phyloP scores from a whole-genome alignment of 495 filamentous ascomycete genomes.

The Penicillium crystallinum region DNA sequence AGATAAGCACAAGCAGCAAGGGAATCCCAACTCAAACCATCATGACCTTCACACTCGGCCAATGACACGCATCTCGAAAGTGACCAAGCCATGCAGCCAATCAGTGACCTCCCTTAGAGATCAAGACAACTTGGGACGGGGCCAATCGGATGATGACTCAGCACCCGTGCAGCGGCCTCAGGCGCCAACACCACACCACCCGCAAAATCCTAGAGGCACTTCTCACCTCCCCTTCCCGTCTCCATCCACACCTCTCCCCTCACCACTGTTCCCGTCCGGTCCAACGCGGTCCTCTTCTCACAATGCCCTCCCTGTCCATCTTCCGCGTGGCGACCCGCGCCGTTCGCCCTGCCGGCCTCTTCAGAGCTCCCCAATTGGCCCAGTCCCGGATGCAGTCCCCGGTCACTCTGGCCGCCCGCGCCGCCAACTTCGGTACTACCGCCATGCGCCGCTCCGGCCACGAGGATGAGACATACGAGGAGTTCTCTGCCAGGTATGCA shows the following conservation, averaged over 20 bases:
- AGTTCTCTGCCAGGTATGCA: constrained; percentile 94
- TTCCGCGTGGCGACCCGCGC: constrained; percentile 67
- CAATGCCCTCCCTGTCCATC: constrained; percentile 64
- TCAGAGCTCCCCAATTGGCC: constrained; percentile 53
- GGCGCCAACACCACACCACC: constrained; percentile 40
- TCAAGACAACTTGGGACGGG: constrained; percentile 7
- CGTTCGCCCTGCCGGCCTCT: constrained; percentile 56
- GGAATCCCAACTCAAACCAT: not conserved
- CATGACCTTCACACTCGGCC: not conserved
- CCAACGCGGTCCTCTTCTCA: constrained; percentile 20
- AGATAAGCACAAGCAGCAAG: no score
- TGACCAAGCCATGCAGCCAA: constrained; percentile 22
- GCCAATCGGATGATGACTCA: constrained; percentile 22
- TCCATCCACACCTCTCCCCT: constrained; percentile 28
- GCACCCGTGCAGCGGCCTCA: constrained; percentile 23
- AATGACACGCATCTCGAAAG: constrained; percentile 13
- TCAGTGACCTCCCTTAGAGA: constrained; percentile 24
- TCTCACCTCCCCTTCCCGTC: constrained; percentile 29
- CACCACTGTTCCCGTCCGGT: constrained; percentile 30
- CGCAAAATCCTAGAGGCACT: constrained; percentile 44
- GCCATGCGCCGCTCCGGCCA: constrained; percentile 54
- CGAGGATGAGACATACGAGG: constrained; percentile 94
- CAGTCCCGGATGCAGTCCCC: constrained; percentile 53
- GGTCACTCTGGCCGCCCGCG: constrained; percentile 44
- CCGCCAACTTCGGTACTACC: constrained; percentile 66